phyloP scores from a whole-genome alignment of 805 yeast species.

The Candida khao-thaluensis region DNA sequence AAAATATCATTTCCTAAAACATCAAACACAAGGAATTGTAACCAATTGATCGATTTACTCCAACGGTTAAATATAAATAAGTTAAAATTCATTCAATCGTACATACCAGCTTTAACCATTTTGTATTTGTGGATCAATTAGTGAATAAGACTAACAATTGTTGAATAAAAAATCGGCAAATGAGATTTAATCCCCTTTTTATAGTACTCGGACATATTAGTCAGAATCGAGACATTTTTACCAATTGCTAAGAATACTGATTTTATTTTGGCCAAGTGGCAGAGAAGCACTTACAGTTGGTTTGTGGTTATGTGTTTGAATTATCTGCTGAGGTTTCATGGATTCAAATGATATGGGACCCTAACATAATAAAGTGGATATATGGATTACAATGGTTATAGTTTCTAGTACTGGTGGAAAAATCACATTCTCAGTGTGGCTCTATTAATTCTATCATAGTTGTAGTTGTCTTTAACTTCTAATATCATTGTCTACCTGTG shows the following conservation, averaged over 20 bases:
- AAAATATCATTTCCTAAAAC: slow-evolving; percentile 5
- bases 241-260: slow-evolving; percentile 1
- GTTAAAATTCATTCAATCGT: background rate
- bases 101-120: slow-evolving; percentile 69
- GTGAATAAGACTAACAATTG: background rate
- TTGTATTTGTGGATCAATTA: slow-evolving; percentile 15
- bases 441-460: too few species aligned
- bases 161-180: slow-evolving; percentile 8
- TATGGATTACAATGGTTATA: too few species aligned
- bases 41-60: slow-evolving; percentile 2
- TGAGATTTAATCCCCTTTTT: slow-evolving; percentile 9
- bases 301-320: too few species aligned
- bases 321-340: too few species aligned
- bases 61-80: background rate
- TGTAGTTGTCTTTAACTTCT: too few species aligned
- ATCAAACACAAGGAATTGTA: background rate
- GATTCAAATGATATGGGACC: too few species aligned
- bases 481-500: too few species aligned
- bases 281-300: too few species aligned
- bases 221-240: slow-evolving; percentile 4
- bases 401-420: too few species aligned
- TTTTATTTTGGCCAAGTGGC: too few species aligned
- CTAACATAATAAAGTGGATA: too few species aligned
- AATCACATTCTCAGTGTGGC: too few species aligned
- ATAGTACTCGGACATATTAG: slow-evolving; percentile 7